Percentiles rank a stretch among this genome's conserved stretches.
Evolutionary conservation across 1,139 yeast species (phyloP).

Genomic region (Hanseniaspora sp.): DNA sequence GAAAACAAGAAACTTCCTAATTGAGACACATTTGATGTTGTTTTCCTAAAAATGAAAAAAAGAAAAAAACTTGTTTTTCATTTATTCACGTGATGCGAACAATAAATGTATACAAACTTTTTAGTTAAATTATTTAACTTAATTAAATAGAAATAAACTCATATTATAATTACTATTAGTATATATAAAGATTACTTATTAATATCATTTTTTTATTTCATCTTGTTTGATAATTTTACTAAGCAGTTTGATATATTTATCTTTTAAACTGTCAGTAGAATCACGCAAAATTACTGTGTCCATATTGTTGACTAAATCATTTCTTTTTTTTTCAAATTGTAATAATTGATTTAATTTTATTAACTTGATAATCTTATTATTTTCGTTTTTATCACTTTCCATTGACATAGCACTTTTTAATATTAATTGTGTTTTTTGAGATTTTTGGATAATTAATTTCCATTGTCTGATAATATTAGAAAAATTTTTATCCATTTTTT

Average conservation of each 20-base stretch:
- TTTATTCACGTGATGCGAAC: too few species aligned
- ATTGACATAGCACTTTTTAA: not conserved
- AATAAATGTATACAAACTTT: too few species aligned
- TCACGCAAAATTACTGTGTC: not conserved
- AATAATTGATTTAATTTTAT: not conserved
- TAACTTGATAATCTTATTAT: not conserved
- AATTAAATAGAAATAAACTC: not conserved
- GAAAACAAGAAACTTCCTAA: too few species aligned
- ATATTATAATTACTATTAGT: not conserved
- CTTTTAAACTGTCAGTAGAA: not conserved
- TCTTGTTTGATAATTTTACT: not conserved
- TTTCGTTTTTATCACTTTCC: not conserved
- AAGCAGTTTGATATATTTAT: not conserved
- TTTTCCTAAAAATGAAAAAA: too few species aligned
- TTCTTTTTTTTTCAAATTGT: not conserved
- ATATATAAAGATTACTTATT: not conserved
- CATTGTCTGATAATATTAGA: not conserved
- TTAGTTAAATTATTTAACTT: too few species aligned
- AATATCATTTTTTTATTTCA: too few species aligned
- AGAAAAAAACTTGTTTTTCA: too few species aligned
- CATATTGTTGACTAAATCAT: not conserved
- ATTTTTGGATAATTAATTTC: slow-evolving; percentile 1
- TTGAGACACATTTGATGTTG: too few species aligned
- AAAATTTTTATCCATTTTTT: not conserved
- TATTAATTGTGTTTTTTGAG: slow-evolving; percentile 7